Percentiles rank a stretch among this genome's conserved stretches.
phyloP scores from a whole-genome alignment of 78 protist species.

The Dictyostelium capitatum region DNA sequence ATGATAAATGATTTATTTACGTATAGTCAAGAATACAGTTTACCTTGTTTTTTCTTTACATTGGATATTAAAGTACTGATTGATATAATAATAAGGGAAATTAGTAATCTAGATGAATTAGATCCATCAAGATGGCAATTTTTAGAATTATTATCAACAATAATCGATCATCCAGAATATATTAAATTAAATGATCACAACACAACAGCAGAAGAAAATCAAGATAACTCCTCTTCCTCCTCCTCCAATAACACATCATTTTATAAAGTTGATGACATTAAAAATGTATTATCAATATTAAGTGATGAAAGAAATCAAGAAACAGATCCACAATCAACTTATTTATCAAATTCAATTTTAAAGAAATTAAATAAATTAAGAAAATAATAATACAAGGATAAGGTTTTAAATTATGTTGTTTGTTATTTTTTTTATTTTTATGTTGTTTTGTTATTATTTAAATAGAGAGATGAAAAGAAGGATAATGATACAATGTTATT shows the following conservation, averaged over 20 bases:
- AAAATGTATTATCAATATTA: neutral
- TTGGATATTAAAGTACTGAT: slow-evolving; percentile 55
- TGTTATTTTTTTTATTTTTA: neutral
- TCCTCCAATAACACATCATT: neutral
- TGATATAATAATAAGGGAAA: slow-evolving; percentile 53
- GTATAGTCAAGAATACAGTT: slow-evolving; percentile 33
- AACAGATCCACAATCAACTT: slow-evolving; percentile 55
- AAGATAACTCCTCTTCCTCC: neutral
- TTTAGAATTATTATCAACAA: slow-evolving; percentile 22
- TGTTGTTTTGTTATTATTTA: neutral
- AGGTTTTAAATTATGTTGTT: neutral
- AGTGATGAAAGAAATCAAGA: neutral
- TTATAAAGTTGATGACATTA: slow-evolving; percentile 49
- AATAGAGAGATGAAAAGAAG: too few species aligned
- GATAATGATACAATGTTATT: too few species aligned
- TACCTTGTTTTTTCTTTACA: slow-evolving; percentile 64
- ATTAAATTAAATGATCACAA: neutral
- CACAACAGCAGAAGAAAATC: neutral
- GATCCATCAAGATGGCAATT: slow-evolving; percentile 79
- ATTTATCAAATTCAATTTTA: slow-evolving; percentile 23
- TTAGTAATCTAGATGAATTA: slow-evolving; percentile 66
- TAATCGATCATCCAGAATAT: slow-evolving; percentile 29
- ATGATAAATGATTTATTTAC: slow-evolving; percentile 45
- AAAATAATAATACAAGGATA: neutral
- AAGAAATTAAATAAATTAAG: slow-evolving; percentile 4